A percentile compares a stretch with the other conserved stretches of the same genome.
Conservation (phyloP, 2,329 filamentous ascomycete genomes). For the Botrytis galanthina region DNA sequence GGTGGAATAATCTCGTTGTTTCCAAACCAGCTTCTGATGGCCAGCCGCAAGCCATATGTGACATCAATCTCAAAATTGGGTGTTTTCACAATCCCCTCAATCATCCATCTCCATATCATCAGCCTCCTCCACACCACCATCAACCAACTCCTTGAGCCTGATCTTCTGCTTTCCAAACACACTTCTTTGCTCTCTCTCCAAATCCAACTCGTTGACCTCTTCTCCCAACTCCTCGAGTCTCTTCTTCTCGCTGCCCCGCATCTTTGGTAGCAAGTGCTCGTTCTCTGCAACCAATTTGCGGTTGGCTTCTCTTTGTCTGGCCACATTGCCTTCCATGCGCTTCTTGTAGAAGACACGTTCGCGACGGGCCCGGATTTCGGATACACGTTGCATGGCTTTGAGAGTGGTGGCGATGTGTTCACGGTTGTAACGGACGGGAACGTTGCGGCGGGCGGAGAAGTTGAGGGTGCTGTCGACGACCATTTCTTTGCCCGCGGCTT, state of each 20-base stretch:
- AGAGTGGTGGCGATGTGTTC: conserved; percentile 84
- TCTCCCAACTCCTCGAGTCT: conserved; percentile 52
- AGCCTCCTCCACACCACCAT: conserved; percentile 42
- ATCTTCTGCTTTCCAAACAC: conserved; percentile 43
- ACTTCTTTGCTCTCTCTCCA: conserved; percentile 44
- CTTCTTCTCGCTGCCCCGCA: conserved; percentile 62
- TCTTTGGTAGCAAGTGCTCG: conserved; percentile 81
- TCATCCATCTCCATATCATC: conserved; percentile 50
- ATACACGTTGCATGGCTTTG: conserved; percentile 86
- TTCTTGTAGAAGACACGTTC: conserved; percentile 93
- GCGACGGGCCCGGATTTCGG: conserved; percentile 77
- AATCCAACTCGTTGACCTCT: conserved; percentile 47
- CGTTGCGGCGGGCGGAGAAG: conserved; percentile 89
- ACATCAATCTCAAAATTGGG: conserved; percentile 12
- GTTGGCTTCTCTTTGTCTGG: conserved; percentile 74
- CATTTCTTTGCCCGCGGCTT: conserved; percentile 80
- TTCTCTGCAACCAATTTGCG: conserved; percentile 88
- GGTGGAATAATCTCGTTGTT: neutral
- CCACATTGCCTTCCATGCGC: conserved; percentile 87
- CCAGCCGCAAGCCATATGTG: neutral
- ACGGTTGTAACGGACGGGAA: conserved; percentile 93
- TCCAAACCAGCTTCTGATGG: conserved; percentile 7
- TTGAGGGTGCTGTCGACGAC: conserved; percentile 91
- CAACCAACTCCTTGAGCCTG: conserved; percentile 40
- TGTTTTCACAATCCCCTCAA: conserved; percentile 27